Evolutionary conservation across 2,329 filamentous ascomycete species (phyloP), one percentile per base, ranked within the genome.

Genomic region (Knoxdaviesia capensis): DNA sequence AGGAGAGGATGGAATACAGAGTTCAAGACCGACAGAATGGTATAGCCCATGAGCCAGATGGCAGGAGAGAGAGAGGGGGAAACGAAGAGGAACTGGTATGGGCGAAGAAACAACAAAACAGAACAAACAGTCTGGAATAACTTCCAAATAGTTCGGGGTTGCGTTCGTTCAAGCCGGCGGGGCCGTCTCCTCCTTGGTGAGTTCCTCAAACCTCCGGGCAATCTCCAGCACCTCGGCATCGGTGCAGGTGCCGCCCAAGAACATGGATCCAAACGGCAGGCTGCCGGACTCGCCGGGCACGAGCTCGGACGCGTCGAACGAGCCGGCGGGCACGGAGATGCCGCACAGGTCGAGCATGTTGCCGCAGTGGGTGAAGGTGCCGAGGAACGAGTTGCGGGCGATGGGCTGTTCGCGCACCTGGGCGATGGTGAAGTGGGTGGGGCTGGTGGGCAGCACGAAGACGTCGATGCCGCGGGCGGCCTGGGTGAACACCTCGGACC

Each of bases 271-370:
- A 52, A 67, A 67, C 3, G 64, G 62, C 46, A 65, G 47, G n/a
- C 42, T 50, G 31, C 49, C 48, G 5, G 32, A 7, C 5, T 32
- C 39, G 5, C 39, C 39, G 34, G 20, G 20, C 20, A 20, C 20
- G 20, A 40, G 29, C 39, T 40, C 39, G 7, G 6, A 20, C 6
- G 39, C 39, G 2, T 48, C 41, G 41, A 56, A 58, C 9, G 46
- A 55, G 2, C 64, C 62, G 1, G 66, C 66, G 3, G 64, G 63
- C 32, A 71, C 59, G 7, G 59, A 60, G n/a, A 66, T 49, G 3
- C 59, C 66, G 48, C 64, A 67, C 28, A 74, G 52, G 51, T 75
- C 70, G 6, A 74, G 53, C 28, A 74, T 64, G 46, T 75, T 74
- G 3, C 57, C 70, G 48, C 61, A 69, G 48, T 72, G 68, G 3